These are phyloP conservation scores for Tricholomella constricta DNA, from an alignment of 768 basidiomycete genomes.

Conservation along the genomic window DNA sequence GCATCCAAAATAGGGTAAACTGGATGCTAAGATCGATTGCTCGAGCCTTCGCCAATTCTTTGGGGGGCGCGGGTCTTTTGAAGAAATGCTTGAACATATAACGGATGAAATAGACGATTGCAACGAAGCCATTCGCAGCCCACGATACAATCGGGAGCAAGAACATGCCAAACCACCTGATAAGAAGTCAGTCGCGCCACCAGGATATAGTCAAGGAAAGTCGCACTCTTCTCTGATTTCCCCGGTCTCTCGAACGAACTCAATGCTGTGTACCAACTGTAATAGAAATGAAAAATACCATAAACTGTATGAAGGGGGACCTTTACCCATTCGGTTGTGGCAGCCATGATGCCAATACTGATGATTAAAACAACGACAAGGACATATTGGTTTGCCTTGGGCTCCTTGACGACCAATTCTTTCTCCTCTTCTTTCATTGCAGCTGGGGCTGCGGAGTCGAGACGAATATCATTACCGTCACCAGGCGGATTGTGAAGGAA, in stretches of 20 bases:
- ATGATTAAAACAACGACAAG: slow-evolving; percentile 53
- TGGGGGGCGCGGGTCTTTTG: slow-evolving; percentile 44
- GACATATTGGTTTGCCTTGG: slow-evolving; percentile 65
- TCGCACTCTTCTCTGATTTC: slow-evolving; percentile 54
- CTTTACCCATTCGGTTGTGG: slow-evolving; percentile 68
- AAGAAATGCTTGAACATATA: slow-evolving; percentile 43
- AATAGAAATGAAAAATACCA: slow-evolving; percentile 54
- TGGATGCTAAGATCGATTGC: slow-evolving; percentile 81
- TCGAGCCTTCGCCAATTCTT: slow-evolving; percentile 62
- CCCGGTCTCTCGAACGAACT: slow-evolving; percentile 46
- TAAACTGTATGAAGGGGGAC: not conserved
- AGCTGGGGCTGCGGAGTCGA: slow-evolving; percentile 45
- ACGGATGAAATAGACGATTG: slow-evolving; percentile 57
- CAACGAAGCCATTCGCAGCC: slow-evolving; percentile 67
- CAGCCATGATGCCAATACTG: slow-evolving; percentile 62
- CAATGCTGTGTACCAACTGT: slow-evolving; percentile 62
- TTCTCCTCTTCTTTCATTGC: slow-evolving; percentile 43
- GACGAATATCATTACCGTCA: slow-evolving; percentile 44
- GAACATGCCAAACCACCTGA: slow-evolving; percentile 73
- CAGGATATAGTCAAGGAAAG: not conserved
- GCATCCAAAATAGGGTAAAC: slow-evolving; percentile 80
- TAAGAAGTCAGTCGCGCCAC: slow-evolving; percentile 3
- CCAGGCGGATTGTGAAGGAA: slow-evolving; percentile 75
- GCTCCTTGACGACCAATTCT: slow-evolving; percentile 39
- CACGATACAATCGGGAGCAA: slow-evolving; percentile 75